Conservation (phyloP, 345 rosid genomes). For the thale cress (Arabidopsis thaliana) region DNA sequence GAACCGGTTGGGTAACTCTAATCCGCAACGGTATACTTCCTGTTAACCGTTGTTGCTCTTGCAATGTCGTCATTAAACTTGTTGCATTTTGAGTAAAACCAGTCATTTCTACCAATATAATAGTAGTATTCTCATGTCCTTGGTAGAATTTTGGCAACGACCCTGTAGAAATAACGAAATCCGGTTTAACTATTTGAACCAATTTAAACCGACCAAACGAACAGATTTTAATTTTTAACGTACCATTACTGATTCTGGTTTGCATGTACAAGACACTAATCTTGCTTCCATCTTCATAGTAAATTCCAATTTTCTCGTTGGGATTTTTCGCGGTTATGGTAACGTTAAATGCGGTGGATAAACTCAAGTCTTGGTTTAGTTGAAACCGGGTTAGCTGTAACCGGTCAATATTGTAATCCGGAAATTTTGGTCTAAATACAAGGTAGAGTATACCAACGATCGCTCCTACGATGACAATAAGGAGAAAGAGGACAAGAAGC, state of each 20-base stretch:
- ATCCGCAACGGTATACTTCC: slow-evolving; percentile 69
- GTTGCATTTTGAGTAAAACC: slow-evolving; percentile 64
- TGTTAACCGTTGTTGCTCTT: slow-evolving; percentile 50
- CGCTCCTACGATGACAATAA: slow-evolving; percentile 53
- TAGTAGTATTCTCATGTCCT: slow-evolving; percentile 84
- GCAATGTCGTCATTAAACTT: slow-evolving; percentile 46
- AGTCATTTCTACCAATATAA: slow-evolving; percentile 57
- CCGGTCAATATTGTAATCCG: slow-evolving; percentile 65
- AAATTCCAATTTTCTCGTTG: slow-evolving; percentile 76
- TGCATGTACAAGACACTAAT: slow-evolving; percentile 62
- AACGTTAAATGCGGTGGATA: slow-evolving; percentile 62
- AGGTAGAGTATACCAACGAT: slow-evolving; percentile 64
- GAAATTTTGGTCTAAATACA: slow-evolving; percentile 79
- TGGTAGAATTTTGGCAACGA: slow-evolving; percentile 89
- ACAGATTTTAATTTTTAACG: slow-evolving; percentile 14
- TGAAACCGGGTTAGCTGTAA: slow-evolving; percentile 61
- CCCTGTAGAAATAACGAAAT: slow-evolving; percentile 44
- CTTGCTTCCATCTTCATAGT: slow-evolving; percentile 81
- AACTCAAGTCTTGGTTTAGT: slow-evolving; percentile 50
- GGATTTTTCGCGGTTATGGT: slow-evolving; percentile 75
- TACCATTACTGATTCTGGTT: slow-evolving; percentile 57
- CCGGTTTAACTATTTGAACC: neutral
- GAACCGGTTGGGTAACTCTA: slow-evolving; percentile 77
- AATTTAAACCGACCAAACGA: neutral
- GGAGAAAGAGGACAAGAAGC: slow-evolving; percentile 53